Base-by-base conservation (phyloP, 805 yeast genomes). In the Cyberlindnera americana region DNA sequence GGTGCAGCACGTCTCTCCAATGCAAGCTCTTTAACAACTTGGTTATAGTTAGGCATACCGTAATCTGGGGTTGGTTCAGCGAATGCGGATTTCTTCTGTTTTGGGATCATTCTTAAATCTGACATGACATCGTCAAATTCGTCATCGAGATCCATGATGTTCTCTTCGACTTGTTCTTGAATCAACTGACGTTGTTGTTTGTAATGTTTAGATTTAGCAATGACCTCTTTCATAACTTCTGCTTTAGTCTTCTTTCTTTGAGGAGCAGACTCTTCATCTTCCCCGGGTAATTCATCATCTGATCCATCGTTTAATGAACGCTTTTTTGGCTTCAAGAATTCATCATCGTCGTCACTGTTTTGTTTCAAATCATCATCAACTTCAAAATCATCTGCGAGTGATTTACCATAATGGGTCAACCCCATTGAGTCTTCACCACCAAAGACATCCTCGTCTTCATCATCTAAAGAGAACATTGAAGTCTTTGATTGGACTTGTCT, bases 141-240 rank as follows among this genome's bases (percentile, higher is more conserved):
- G 19, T 82, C 88, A 61, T 85, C 91, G 48, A 85, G 69, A 47
- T 78, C 84, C 53, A 68, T 67, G 37, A 85, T 79, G 23, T 78
- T 70, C 37, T 73, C 79, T 54, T 77, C 81, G 12, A 76, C 64
- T 54, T 73, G 67, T 40, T 74, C 78, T 50, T 82, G 81, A 38
- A 75, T 69, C 54, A 70, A 64, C 61, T 85, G 91, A 60, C 93
- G 77, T 59, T 83, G 85, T 25, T 80, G 81, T 54, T 82, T 84
- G 61, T 83, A 75, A 52, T 74, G 80, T 54, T 85, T 85, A 14
- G 93, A 82, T 61, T 85, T 85, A 26, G 93, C 88, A 43, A 85
- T 85, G 34, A 85, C 75, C 57, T 85, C 95, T 49, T 81, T 76
- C 95, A 85, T 85, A 27, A 85, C 91, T 60, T 85, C 95, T 27